These are phyloP conservation scores for Candida railenensis DNA, from an alignment of 805 yeast genomes.

Conservation along the genomic window DNA sequence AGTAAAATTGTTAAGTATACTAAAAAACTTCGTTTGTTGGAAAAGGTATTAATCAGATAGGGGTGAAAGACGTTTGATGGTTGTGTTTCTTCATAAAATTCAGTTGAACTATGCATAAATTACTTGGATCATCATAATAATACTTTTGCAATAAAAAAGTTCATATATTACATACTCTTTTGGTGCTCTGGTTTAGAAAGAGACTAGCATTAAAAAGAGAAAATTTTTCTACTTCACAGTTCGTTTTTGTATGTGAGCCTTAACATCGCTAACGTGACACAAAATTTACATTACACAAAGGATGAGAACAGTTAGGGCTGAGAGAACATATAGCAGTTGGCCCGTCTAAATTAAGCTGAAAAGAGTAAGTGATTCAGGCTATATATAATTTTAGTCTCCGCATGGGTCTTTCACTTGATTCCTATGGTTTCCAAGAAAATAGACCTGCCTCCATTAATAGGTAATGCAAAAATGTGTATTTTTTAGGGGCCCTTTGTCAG, in stretches of 20 bases:
- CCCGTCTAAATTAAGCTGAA: not conserved
- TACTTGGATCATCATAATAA: slow-evolving; percentile 4
- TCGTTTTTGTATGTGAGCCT: not conserved
- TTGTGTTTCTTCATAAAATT: slow-evolving; percentile 5
- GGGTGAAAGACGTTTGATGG: slow-evolving; percentile 8
- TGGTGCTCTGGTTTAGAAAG: not conserved
- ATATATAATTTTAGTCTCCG: too few relatives aligned
- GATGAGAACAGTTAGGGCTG: not conserved
- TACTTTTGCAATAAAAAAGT: not conserved
- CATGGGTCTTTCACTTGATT: too few relatives aligned
- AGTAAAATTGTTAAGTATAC: not conserved
- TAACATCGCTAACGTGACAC: not conserved
- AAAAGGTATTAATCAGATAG: slow-evolving; percentile 2
- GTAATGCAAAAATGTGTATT: too few relatives aligned
- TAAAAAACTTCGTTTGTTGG: not conserved
- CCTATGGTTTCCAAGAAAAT: too few relatives aligned
- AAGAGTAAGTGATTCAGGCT: too few relatives aligned
- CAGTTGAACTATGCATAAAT: slow-evolving; percentile 7
- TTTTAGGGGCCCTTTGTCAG: too few relatives aligned
- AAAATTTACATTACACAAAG: not conserved
- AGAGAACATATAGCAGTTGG: not conserved
- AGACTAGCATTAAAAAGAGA: not conserved
- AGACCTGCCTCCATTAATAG: too few relatives aligned
- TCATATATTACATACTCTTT: not conserved
- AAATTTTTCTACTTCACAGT: not conserved